phyloP scores from a whole-genome alignment of 2,329 filamentous ascomycete genomes.

The Orbilia quercus region DNA sequence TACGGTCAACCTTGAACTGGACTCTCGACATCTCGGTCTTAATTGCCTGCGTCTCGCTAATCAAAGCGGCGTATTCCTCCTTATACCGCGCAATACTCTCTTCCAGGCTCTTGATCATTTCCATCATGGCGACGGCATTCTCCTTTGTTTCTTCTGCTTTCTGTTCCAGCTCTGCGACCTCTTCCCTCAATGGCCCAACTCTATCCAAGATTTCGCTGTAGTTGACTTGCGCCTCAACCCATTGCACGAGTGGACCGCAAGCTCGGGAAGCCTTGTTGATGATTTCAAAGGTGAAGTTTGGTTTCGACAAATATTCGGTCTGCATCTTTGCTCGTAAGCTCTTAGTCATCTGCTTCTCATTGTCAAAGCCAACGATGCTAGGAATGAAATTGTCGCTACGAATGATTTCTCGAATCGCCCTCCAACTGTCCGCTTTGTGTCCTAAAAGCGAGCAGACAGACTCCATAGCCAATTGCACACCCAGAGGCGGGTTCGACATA shows the following conservation, averaged over 20 bases:
- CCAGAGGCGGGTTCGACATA: slow-evolving; percentile 90
- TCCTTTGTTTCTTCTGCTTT: slow-evolving; percentile 92
- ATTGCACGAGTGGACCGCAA: slow-evolving; percentile 95
- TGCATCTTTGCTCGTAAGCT: slow-evolving; percentile 86
- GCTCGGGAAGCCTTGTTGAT: slow-evolving; percentile 97
- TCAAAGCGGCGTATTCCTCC: slow-evolving; percentile 91
- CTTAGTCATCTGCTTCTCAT: slow-evolving; percentile 92
- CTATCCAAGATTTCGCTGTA: slow-evolving; percentile 97
- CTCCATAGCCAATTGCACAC: slow-evolving; percentile 91
- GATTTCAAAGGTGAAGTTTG: slow-evolving; percentile 95
- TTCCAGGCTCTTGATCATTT: slow-evolving; percentile 85
- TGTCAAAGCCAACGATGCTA: slow-evolving; percentile 97
- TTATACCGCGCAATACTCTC: slow-evolving; percentile 94
- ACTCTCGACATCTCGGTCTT: slow-evolving; percentile 96
- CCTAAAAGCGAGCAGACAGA: slow-evolving; percentile 96
- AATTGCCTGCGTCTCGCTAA: slow-evolving; percentile 97
- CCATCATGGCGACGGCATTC: slow-evolving; percentile 88
- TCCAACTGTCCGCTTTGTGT: slow-evolving; percentile 91
- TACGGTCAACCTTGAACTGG: slow-evolving; percentile 97
- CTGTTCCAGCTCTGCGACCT: slow-evolving; percentile 87
- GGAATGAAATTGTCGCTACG: slow-evolving; percentile 96
- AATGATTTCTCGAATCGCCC: slow-evolving; percentile 86
- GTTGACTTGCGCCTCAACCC: slow-evolving; percentile 95
- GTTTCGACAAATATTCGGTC: slow-evolving; percentile 88
- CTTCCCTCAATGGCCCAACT: slow-evolving; percentile 89